A percentile compares a stretch with the other conserved stretches of the same genome.
Evolutionary conservation across 805 yeast species (phyloP).

Genomic region (Metschnikowia cerradonensis): DNA sequence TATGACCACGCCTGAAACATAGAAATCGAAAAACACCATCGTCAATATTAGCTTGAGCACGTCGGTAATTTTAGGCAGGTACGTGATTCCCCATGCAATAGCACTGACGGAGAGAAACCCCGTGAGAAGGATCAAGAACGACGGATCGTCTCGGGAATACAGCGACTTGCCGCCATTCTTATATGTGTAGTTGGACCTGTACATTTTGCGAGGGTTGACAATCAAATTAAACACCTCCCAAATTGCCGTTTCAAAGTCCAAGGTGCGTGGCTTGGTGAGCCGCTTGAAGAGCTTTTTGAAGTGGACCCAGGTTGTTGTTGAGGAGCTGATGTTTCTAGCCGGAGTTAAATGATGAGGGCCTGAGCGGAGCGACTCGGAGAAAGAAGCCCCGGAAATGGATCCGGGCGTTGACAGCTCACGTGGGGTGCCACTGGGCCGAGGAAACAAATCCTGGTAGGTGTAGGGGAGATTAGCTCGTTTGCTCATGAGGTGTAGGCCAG

Average conservation of each 20-base stretch:
- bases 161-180: slow-evolving; percentile 61
- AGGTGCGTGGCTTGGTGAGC: slow-evolving; percentile 64
- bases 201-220: slow-evolving; percentile 75
- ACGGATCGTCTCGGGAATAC: slow-evolving; percentile 92
- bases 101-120: slow-evolving; percentile 68
- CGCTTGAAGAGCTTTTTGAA: slow-evolving; percentile 31
- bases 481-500: slow-evolving; percentile 22
- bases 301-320: slow-evolving; percentile 18
- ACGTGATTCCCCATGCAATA: slow-evolving; percentile 85
- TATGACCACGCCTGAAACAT: slow-evolving; percentile 61
- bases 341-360: slow-evolving; percentile 15
- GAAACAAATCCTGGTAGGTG: slow-evolving; percentile 41
- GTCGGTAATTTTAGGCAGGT: slow-evolving; percentile 58
- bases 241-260: slow-evolving; percentile 87
- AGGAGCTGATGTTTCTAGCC: slow-evolving; percentile 9
- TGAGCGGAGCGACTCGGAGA: slow-evolving; percentile 16
- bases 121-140: slow-evolving; percentile 73
- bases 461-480: slow-evolving; percentile 39
- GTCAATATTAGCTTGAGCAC: slow-evolving; percentile 65
- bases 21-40: slow-evolving; percentile 83
- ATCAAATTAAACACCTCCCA: slow-evolving; percentile 84
- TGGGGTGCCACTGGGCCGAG: slow-evolving; percentile 20
- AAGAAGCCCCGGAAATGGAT: slow-evolving; percentile 23
- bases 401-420: slow-evolving; percentile 15
- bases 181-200: slow-evolving; percentile 68